Evolutionary conservation across 805 yeast species (phyloP).

Genomic region (Metschnikowia hibisci): DNA sequence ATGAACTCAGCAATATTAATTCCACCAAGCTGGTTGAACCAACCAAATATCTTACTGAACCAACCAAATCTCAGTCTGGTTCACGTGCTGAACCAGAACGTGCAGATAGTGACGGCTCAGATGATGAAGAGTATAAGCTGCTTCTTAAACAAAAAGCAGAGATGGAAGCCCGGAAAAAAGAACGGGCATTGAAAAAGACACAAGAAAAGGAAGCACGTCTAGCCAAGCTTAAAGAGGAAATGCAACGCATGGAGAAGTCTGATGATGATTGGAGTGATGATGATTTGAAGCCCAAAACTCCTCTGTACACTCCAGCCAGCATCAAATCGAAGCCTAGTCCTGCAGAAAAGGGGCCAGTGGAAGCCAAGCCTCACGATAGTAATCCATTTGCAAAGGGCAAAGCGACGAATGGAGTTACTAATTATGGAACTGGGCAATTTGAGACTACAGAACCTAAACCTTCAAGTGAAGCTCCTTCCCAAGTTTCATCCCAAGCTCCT

Average conservation of each 20-base stretch:
- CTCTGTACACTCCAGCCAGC: constrained; percentile 13
- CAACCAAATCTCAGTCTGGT: not conserved
- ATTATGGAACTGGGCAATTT: too few relatives aligned
- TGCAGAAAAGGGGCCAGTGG: not conserved
- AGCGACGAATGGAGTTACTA: constrained; percentile 4
- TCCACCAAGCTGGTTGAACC: not conserved
- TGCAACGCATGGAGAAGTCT: constrained; percentile 38
- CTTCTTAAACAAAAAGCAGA: constrained; percentile 42
- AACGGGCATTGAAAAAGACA: constrained; percentile 47
- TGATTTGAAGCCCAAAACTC: constrained; percentile 21
- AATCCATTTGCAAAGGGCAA: constrained; percentile 47
- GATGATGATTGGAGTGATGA: constrained; percentile 29
- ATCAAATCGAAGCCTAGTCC: constrained; percentile 1
- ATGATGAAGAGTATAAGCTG: constrained; percentile 44
- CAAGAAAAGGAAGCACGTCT: constrained; percentile 57
- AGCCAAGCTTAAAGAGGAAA: constrained; percentile 55
- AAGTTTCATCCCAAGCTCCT: too few relatives aligned
- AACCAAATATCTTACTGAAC: not conserved
- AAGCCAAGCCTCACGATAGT: constrained; percentile 18
- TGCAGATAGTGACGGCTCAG: constrained; percentile 32
- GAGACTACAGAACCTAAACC: too few relatives aligned
- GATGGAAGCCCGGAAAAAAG: constrained; percentile 41
- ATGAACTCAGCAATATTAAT: not conserved
- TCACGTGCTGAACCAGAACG: not conserved
- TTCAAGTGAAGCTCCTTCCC: too few relatives aligned